Percentiles rank a stretch among this genome's conserved stretches.
These are phyloP conservation scores for Thuidium tamariscinum DNA, from an alignment of 225 moss, liverwort and hornwort genomes.

Conservation along the genomic window DNA sequence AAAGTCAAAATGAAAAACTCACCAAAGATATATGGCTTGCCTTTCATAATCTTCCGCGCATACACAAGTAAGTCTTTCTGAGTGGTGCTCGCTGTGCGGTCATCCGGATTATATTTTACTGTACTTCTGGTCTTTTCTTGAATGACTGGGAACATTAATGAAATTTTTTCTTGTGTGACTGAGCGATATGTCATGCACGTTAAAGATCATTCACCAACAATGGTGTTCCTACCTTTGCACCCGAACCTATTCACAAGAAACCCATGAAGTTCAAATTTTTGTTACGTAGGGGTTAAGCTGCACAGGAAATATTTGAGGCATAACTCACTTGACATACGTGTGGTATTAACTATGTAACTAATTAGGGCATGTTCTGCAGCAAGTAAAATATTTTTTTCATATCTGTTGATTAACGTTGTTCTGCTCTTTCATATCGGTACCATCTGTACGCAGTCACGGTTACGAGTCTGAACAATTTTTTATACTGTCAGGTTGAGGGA, in stretches of 20 bases:
- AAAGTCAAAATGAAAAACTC: constrained; percentile 20
- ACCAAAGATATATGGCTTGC: constrained; percentile 79
- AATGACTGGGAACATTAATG: background rate
- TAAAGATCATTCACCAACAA: background rate
- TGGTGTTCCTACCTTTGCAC: background rate
- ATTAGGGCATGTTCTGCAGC: background rate
- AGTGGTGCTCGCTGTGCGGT: background rate
- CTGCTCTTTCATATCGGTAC: background rate
- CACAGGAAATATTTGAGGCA: background rate
- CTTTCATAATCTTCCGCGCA: constrained; percentile 76
- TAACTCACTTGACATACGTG: background rate
- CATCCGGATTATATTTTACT: background rate
- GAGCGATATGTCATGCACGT: background rate
- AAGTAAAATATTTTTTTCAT: background rate
- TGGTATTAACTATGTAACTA: background rate
- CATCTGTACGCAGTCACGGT: background rate
- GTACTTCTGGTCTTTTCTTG: background rate
- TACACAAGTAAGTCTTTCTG: constrained; percentile 64
- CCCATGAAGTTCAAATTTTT: background rate
- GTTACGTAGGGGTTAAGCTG: background rate
- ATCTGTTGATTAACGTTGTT: background rate
- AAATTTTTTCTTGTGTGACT: background rate
- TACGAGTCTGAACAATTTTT: background rate
- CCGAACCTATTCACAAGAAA: background rate
- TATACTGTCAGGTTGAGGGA: constrained; percentile 61